A percentile compares a stretch with the other conserved stretches of the same genome.
Conservation (phyloP, 768 basidiomycete species). For the Lactarius akahatsu region DNA sequence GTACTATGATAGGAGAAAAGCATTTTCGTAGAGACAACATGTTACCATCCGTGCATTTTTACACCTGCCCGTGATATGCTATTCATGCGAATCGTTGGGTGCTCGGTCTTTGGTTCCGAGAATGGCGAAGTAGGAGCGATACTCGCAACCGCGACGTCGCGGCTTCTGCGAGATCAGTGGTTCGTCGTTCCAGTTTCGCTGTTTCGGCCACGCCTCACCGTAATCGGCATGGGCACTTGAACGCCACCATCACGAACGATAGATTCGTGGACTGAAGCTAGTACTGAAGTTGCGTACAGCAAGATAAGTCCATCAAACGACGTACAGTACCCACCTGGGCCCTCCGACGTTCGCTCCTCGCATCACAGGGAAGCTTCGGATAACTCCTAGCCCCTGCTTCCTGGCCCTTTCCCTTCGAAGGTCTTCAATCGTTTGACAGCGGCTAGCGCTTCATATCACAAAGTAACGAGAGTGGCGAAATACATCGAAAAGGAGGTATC, state of each 20-base stretch:
- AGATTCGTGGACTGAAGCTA: neutral
- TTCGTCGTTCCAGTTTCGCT: neutral
- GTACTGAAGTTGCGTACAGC: neutral
- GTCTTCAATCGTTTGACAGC: neutral
- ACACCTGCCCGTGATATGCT: neutral
- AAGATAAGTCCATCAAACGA: neutral
- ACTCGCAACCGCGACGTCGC: slow-evolving; percentile 2
- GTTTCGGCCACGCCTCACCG: slow-evolving; percentile 14
- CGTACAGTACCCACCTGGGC: neutral
- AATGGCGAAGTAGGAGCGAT: slow-evolving; percentile 4
- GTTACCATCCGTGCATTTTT: neutral
- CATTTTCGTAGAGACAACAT: neutral
- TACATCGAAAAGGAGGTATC: neutral
- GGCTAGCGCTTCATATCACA: slow-evolving; percentile 1
- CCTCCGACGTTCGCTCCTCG: slow-evolving; percentile 6
- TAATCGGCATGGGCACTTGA: slow-evolving; percentile 5
- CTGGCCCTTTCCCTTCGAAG: neutral
- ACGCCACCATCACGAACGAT: slow-evolving; percentile 10
- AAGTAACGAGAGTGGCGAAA: neutral
- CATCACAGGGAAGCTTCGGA: neutral
- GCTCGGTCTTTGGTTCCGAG: neutral
- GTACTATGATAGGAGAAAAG: neutral
- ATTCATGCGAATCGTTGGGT: neutral
- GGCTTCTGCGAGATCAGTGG: neutral
- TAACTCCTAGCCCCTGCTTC: neutral